Conservation (phyloP, 2,329 filamentous ascomycete species). For the Ceratocystis variospora region DNA sequence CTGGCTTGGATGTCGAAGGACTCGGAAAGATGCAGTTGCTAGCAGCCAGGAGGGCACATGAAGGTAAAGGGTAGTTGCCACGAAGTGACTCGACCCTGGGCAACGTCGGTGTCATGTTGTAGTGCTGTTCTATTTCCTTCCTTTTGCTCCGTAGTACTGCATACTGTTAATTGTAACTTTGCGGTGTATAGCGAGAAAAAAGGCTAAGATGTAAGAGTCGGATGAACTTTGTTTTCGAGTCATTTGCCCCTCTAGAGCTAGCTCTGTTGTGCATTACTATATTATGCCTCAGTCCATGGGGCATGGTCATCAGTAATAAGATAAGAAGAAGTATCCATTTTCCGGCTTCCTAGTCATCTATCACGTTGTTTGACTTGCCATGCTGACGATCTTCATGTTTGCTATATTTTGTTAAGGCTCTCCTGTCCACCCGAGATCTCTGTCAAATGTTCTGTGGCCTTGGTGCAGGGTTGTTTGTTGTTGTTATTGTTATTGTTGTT, state of each 20-base stretch:
- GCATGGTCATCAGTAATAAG: not conserved
- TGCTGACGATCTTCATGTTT: not conserved
- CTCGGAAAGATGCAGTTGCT: not conserved
- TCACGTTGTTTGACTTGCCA: conserved; percentile 1
- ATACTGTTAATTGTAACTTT: not conserved
- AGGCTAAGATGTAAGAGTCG: not conserved
- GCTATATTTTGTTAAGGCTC: not conserved
- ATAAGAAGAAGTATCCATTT: not conserved
- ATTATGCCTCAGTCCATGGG: too few relatives aligned
- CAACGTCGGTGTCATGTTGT: not conserved
- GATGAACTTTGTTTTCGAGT: not conserved
- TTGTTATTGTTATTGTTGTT: too few relatives aligned
- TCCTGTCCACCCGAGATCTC: too few relatives aligned
- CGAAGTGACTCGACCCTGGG: not conserved
- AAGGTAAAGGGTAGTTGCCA: not conserved
- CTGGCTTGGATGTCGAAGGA: not conserved
- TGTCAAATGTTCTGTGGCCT: not conserved
- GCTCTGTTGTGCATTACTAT: too few relatives aligned
- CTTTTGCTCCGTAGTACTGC: not conserved
- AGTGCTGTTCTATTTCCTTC: not conserved
- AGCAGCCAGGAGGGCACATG: not conserved
- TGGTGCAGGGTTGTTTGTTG: too few relatives aligned
- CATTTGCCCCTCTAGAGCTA: too few relatives aligned
- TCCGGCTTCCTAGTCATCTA: not conserved
- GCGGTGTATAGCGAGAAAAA: not conserved